phyloP scores from a whole-genome alignment of 768 basidiomycete species.

The Boletus reticuloceps region DNA sequence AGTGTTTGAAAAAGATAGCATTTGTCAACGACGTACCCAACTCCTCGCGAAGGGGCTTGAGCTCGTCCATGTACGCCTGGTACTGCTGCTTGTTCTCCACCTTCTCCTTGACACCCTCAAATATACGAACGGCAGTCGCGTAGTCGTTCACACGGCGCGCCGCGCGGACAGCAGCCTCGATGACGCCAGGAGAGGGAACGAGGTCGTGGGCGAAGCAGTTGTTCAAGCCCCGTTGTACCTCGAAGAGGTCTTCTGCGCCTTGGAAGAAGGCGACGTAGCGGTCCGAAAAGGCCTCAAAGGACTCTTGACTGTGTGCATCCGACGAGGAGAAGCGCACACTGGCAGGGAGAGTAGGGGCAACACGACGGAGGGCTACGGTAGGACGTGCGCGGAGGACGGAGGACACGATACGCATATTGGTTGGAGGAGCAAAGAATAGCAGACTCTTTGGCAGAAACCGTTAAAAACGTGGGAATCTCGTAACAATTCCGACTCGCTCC shows the following conservation, averaged over 20 bases:
- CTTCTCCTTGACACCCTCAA: constrained; percentile 96
- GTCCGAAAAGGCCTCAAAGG: constrained; percentile 90
- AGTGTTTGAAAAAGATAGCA: background rate
- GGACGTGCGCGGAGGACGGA: constrained; percentile 65
- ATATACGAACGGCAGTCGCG: constrained; percentile 92
- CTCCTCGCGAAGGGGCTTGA: constrained; percentile 86
- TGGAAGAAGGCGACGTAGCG: constrained; percentile 95
- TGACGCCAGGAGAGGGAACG: constrained; percentile 78
- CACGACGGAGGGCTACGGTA: constrained; percentile 37
- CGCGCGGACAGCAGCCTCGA: constrained; percentile 86
- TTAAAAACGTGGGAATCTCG: constrained; percentile 12
- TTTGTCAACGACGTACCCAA: constrained; percentile 56
- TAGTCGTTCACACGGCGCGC: constrained; percentile 94
- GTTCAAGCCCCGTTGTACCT: constrained; percentile 98
- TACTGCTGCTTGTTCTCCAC: constrained; percentile 98
- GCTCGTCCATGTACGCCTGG: constrained; percentile 87
- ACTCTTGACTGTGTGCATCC: constrained; percentile 78
- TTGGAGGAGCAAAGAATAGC: constrained; percentile 6
- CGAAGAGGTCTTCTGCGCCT: constrained; percentile 92
- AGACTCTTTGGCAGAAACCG: background rate
- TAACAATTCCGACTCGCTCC: constrained; percentile 16
- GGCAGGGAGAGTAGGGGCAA: constrained; percentile 43
- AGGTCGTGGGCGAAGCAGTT: constrained; percentile 99
- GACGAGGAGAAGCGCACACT: constrained; percentile 39
- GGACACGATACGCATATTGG: constrained; percentile 59